Conservation (phyloP, 78 protist genomes). For the Dictyostelium brefeldianum region DNA sequence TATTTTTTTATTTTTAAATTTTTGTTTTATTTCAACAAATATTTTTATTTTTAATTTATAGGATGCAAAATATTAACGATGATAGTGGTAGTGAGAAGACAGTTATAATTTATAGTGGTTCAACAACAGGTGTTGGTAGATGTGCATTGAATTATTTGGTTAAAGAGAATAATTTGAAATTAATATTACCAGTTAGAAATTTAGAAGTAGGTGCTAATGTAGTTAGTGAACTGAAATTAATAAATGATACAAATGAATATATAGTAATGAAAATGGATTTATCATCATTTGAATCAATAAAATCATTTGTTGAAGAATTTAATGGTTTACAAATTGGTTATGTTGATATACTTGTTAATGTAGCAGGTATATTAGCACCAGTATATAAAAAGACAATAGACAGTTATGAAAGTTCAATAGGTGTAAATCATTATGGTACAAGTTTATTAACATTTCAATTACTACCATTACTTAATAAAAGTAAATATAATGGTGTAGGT, state of each 20-base stretch:
- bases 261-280: conserved; percentile 46
- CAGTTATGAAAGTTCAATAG: conserved; percentile 36
- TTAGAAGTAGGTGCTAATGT: not conserved
- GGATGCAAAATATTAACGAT: too few species aligned
- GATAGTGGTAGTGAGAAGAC: not conserved
- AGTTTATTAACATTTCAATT: conserved; percentile 17
- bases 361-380: conserved; percentile 48
- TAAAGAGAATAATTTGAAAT: not conserved
- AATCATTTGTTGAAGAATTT: conserved; percentile 33
- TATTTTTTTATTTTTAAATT: too few species aligned
- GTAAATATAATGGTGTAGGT: not conserved
- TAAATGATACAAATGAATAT: not conserved
- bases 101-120: conserved; percentile 17
- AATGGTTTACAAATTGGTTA: not conserved
- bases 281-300: conserved; percentile 47
- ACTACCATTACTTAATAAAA: not conserved
- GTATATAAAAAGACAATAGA: not conserved
- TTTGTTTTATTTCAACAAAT: too few species aligned
- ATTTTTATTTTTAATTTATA: too few species aligned
- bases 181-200: conserved; percentile 36
- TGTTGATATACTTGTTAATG: conserved; percentile 40
- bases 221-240: not conserved
- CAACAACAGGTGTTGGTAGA: conserved; percentile 41
- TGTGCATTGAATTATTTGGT: conserved; percentile 22
- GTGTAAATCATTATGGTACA: conserved; percentile 53